These are phyloP conservation scores for Rhodosporidiobolus odoratus DNA, from an alignment of 768 basidiomycete species.

Conservation along the genomic window DNA sequence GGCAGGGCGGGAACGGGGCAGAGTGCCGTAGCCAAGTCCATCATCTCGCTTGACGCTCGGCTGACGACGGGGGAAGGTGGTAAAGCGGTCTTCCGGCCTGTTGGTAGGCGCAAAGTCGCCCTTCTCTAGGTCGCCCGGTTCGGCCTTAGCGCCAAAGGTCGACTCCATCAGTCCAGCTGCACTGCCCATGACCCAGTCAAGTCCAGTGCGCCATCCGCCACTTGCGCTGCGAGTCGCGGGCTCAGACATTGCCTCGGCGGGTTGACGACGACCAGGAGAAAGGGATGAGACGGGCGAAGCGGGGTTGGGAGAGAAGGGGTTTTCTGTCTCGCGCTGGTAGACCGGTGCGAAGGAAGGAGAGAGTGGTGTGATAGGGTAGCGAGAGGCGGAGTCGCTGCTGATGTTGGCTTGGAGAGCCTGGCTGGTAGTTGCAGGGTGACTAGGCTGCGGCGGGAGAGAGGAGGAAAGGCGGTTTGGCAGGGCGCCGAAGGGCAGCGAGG, in stretches of 20 bases:
- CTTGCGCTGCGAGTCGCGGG: background rate
- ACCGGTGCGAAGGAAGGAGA: background rate
- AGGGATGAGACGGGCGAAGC: background rate
- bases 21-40: background rate
- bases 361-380: background rate
- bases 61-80: background rate
- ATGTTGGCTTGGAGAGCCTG: background rate
- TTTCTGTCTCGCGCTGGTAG: background rate
- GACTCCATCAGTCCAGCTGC: conserved; percentile 20
- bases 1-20: background rate
- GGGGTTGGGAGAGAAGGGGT: background rate
- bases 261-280: background rate
- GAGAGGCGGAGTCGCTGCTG: background rate
- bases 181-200: conserved; percentile 25
- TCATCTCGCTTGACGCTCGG: background rate
- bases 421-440: background rate
- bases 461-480: background rate
- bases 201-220: conserved; percentile 1
- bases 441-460: background rate
- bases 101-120: background rate
- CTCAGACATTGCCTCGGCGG: too few relatives aligned
- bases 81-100: background rate
- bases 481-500: background rate
- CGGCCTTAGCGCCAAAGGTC: background rate
- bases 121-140: background rate